A percentile compares a stretch with the other conserved stretches of the same genome.
Evolutionary conservation across 176 grass and related monocot species (phyloP).

Genomic region (Puya raimondii): DNA sequence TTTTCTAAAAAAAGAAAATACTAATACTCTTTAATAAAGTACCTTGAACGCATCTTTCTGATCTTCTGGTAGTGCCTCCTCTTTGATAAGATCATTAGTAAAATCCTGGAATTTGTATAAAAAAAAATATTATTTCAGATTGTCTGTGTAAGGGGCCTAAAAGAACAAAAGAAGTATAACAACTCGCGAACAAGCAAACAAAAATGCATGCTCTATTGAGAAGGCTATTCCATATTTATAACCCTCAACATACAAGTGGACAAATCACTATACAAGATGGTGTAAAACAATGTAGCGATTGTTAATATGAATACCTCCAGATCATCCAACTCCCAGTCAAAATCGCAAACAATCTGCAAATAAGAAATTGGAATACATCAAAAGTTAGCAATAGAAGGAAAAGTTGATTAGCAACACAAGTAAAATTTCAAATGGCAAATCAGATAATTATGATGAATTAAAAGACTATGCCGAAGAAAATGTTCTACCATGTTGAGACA

Average conservation of each 20-base stretch:
- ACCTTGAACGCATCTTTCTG: constrained; percentile 90
- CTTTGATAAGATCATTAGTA: constrained; percentile 48
- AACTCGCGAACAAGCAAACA: constrained; percentile 5
- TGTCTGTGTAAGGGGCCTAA: not conserved
- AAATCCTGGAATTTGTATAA: constrained; percentile 53
- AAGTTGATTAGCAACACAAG: not conserved
- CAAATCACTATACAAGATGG: too few relatives aligned
- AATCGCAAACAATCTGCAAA: constrained; percentile 78
- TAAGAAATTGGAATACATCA: constrained; percentile 19
- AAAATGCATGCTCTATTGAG: not conserved
- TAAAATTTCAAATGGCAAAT: not conserved
- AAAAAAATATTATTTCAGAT: not conserved
- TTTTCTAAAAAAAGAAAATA: too few relatives aligned
- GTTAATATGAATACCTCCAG: constrained; percentile 41
- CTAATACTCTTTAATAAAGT: not conserved
- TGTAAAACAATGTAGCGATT: not conserved
- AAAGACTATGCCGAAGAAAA: not conserved
- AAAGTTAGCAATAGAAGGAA: not conserved
- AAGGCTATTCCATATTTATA: not conserved
- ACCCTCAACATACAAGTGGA: not conserved
- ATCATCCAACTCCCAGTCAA: constrained; percentile 74
- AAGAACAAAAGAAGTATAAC: not conserved
- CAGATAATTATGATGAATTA: not conserved
- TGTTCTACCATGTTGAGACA: too few relatives aligned
- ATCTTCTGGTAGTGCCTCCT: constrained; percentile 52